Evolutionary conservation across 257 asterid species (phyloP), one percentile per base, ranked within the genome.

Genomic region (Petunia axillaris): DNA sequence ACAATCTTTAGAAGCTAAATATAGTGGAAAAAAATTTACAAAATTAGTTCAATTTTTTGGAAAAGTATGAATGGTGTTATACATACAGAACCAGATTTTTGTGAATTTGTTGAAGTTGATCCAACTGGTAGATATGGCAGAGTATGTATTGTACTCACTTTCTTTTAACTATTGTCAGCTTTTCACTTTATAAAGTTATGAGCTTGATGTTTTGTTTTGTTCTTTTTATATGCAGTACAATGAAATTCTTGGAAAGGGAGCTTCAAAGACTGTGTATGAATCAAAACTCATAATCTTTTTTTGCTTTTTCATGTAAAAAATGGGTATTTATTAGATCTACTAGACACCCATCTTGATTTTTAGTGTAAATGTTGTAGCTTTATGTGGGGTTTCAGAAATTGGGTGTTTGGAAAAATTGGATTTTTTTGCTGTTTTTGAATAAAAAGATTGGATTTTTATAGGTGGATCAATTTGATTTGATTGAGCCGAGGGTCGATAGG

Each of bases 41-140:
- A 41, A 48, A 2, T 50, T 7, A 13, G 10, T 7, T 25, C 9
- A 2, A 8, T 79, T 75, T 41, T 77, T 77, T 73, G 58, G 14
- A 6, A 36, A 80, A 83, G 74, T 59, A 88, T 88, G 91, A 86
- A 81, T 88, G 87, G 88, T 81, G 77, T 85, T 54, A 50, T 58
- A 14, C 79, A 71, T 74, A 81, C 64, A 66, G 88, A 84, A 74
- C 58, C 88, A 55, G 88, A 88, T 77, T 55, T 59, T 73, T 82
- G 87, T 36, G 89, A 86, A 68, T 86, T 86, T 81, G 91, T 86
- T 79, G 91, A 88, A 84, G 88, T 88, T 78, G 91, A 88, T 88
- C 91, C 89, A 71, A 82, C 89, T 43, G 91, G 89, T 76, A 88
- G 91, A 88, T 88, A 88, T 82, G 89, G 91, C 80, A 88, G 91